These are phyloP conservation scores for Cucurbita pepo DNA, from an alignment of 306 rosid genomes.

Conservation along the genomic window DNA sequence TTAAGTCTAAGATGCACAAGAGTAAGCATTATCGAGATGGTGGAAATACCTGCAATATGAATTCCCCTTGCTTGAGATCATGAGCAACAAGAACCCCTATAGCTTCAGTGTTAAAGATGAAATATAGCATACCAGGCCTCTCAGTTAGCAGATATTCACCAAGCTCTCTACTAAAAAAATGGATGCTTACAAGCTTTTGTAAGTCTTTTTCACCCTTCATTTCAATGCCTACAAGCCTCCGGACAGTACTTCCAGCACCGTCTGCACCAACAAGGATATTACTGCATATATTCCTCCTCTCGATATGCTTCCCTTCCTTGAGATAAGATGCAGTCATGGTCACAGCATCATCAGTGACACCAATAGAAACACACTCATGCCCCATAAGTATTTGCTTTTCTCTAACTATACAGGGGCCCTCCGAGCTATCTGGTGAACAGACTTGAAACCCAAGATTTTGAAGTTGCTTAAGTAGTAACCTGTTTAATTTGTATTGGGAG, in stretches of 20 bases:
- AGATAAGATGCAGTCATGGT: constrained; percentile 40
- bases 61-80: constrained; percentile 90
- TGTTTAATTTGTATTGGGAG: constrained; percentile 64
- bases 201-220: constrained; percentile 76
- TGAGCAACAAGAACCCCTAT: constrained; percentile 96
- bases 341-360: constrained; percentile 31
- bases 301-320: constrained; percentile 34
- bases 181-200: constrained; percentile 83
- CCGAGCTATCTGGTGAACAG: constrained; percentile 22
- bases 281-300: constrained; percentile 45
- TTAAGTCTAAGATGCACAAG: constrained; percentile 9
- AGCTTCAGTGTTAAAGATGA: constrained; percentile 76
- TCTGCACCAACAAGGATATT: constrained; percentile 66
- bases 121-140: constrained; percentile 91
- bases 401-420: constrained; percentile 14
- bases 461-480: constrained; percentile 51
- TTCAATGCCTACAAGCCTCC: constrained; percentile 61
- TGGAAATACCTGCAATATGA: constrained; percentile 72
- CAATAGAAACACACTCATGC: constrained; percentile 60
- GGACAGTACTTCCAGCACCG: constrained; percentile 80
- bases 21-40: constrained; percentile 3
- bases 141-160: constrained; percentile 74
- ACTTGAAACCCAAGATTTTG: constrained; percentile 45
- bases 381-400: constrained; percentile 56
- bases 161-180: constrained; percentile 71